phyloP scores from a whole-genome alignment of 2,329 filamentous ascomycete species.

The Stachybotrys echinatus region DNA sequence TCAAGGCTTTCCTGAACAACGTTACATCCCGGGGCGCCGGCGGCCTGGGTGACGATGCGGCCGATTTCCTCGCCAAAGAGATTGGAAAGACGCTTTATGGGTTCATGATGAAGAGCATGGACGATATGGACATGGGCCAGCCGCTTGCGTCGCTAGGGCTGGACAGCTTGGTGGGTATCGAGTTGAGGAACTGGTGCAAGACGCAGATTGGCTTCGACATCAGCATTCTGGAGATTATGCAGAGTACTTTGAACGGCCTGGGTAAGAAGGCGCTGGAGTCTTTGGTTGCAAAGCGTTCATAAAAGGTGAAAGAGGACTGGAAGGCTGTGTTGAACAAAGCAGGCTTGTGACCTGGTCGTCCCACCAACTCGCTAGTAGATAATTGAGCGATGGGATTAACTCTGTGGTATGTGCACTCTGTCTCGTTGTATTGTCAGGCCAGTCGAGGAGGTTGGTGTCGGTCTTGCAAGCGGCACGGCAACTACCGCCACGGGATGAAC shows the following conservation, averaged over 20 bases:
- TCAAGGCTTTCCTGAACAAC: too few species aligned
- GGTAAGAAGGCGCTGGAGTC: neutral
- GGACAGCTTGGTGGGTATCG: constrained; percentile 3
- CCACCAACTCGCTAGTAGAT: too few species aligned
- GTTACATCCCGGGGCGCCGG: too few species aligned
- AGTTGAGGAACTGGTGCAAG: constrained; percentile 2
- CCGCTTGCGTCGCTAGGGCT: neutral
- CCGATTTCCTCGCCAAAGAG: neutral
- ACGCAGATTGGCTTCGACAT: constrained; percentile 3
- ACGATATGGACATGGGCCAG: neutral
- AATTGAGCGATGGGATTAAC: too few species aligned
- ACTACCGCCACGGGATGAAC: too few species aligned
- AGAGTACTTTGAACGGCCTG: neutral
- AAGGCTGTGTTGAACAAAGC: too few species aligned
- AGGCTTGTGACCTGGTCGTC: too few species aligned
- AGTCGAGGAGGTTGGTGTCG: too few species aligned
- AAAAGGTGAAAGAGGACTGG: too few species aligned
- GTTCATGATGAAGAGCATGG: neutral
- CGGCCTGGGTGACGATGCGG: neutral
- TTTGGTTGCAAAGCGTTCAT: neutral
- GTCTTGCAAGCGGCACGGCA: too few species aligned
- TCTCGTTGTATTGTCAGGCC: too few species aligned
- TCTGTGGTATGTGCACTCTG: too few species aligned
- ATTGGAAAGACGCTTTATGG: neutral
- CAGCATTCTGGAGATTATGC: constrained; percentile 2